These are phyloP conservation scores for Botrytis hyacinthi DNA, from an alignment of 2,329 filamentous ascomycete species.

Conservation along the genomic window DNA sequence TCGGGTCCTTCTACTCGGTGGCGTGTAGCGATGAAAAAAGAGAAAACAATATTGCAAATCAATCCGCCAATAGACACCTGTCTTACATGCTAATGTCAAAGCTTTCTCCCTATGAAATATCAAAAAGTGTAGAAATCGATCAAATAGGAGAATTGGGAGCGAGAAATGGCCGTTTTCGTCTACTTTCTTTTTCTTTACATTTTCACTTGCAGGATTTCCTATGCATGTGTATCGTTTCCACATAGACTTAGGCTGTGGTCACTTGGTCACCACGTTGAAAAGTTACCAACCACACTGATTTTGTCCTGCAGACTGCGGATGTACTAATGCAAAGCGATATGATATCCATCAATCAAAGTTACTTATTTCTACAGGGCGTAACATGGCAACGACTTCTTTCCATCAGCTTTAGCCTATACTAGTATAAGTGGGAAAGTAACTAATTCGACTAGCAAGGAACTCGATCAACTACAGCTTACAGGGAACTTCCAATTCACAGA, in stretches of 20 bases:
- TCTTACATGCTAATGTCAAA: background rate
- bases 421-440: background rate
- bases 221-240: constrained; percentile 16
- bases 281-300: constrained; percentile 23
- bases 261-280: constrained; percentile 22
- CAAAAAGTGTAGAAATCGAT: background rate
- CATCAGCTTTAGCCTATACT: constrained; percentile 9
- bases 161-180: constrained; percentile 14
- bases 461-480: constrained; percentile 12
- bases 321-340: constrained; percentile 23
- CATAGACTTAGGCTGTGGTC: constrained; percentile 14
- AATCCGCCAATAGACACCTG: constrained; percentile 7
- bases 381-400: constrained; percentile 17
- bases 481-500: background rate
- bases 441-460: constrained; percentile 8
- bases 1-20: constrained; percentile 20
- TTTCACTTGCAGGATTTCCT: constrained; percentile 18
- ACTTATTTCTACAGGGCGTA: constrained; percentile 18
- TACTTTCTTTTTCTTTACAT: constrained; percentile 8
- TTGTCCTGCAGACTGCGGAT: constrained; percentile 22
- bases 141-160: constrained; percentile 1
- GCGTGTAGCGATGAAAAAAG: constrained; percentile 12
- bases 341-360: constrained; percentile 19
- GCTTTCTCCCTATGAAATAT: background rate
- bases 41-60: background rate